These are phyloP conservation scores for Boletus subparvulus DNA, from an alignment of 768 basidiomycete genomes.

Conservation along the genomic window DNA sequence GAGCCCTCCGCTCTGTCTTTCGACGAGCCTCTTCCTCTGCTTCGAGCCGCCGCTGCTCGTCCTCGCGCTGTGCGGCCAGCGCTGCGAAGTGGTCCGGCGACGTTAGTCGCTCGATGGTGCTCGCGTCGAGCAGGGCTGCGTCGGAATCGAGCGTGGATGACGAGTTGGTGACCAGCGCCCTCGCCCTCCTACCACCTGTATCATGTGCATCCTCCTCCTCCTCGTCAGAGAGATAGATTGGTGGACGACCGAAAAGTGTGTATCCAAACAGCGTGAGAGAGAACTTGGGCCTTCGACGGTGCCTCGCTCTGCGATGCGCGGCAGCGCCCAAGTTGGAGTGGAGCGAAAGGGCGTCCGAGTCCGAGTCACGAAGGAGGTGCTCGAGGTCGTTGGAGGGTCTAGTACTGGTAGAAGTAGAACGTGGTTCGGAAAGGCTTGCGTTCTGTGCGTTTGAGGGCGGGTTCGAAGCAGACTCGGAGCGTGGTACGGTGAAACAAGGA, in stretches of 20 bases:
- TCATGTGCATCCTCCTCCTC: slow-evolving; percentile 36
- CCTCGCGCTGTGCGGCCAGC: slow-evolving; percentile 30
- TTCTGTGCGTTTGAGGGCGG: not conserved
- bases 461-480: slow-evolving; percentile 28
- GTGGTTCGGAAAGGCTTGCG: slow-evolving; percentile 25
- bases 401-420: slow-evolving; percentile 16
- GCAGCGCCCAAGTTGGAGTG: slow-evolving; percentile 58
- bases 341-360: slow-evolving; percentile 60
- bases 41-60: slow-evolving; percentile 26
- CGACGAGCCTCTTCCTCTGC: slow-evolving; percentile 42
- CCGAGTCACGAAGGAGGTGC: slow-evolving; percentile 48
- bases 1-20: slow-evolving; percentile 50
- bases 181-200: slow-evolving; percentile 16
- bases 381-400: slow-evolving; percentile 43
- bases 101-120: slow-evolving; percentile 55
- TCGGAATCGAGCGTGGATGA: slow-evolving; percentile 65
- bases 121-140: no score
- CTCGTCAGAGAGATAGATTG: slow-evolving; percentile 60
- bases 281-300: slow-evolving; percentile 32
- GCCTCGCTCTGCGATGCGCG: slow-evolving; percentile 32
- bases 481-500: slow-evolving; percentile 50
- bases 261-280: slow-evolving; percentile 64
- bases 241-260: slow-evolving; percentile 62
- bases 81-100: slow-evolving; percentile 37
- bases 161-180: slow-evolving; percentile 25